Evolutionary conservation across 1,284 basidiomycete genomes (phyloP).

Genomic region (Sporisorium scitamineum): DNA sequence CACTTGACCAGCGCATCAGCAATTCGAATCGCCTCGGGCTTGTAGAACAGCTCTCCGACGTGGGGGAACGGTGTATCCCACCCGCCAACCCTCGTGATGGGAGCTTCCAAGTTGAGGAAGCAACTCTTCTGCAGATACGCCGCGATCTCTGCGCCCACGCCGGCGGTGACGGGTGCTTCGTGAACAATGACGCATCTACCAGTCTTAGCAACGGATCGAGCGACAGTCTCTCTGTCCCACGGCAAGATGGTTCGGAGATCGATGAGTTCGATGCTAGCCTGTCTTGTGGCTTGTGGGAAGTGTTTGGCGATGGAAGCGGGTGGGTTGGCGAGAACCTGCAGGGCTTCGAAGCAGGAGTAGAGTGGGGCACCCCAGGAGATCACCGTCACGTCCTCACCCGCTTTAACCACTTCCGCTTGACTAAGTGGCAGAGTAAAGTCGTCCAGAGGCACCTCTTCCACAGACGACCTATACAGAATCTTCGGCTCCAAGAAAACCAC

Average conservation of each 20-base stretch:
- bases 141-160: constrained; percentile 60
- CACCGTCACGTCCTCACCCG: constrained; percentile 85
- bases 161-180: constrained; percentile 62
- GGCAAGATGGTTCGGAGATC: constrained; percentile 90
- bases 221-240: constrained; percentile 79
- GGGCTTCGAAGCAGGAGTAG: constrained; percentile 86
- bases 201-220: constrained; percentile 53
- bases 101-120: constrained; percentile 61
- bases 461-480: constrained; percentile 85
- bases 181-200: constrained; percentile 62
- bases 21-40: constrained; percentile 55
- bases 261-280: constrained; percentile 85
- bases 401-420: constrained; percentile 79
- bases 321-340: constrained; percentile 78
- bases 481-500: constrained; percentile 96
- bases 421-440: constrained; percentile 86
- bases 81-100: constrained; percentile 48
- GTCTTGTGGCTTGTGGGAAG: constrained; percentile 78
- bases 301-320: constrained; percentile 77
- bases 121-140: constrained; percentile 57
- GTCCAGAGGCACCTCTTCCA: constrained; percentile 90
- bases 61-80: constrained; percentile 63
- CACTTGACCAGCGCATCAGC: constrained; percentile 51
- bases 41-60: constrained; percentile 59
- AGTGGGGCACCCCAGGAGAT: constrained; percentile 92